phyloP scores from a whole-genome alignment of 768 basidiomycete species.

The Suillus placidus region DNA sequence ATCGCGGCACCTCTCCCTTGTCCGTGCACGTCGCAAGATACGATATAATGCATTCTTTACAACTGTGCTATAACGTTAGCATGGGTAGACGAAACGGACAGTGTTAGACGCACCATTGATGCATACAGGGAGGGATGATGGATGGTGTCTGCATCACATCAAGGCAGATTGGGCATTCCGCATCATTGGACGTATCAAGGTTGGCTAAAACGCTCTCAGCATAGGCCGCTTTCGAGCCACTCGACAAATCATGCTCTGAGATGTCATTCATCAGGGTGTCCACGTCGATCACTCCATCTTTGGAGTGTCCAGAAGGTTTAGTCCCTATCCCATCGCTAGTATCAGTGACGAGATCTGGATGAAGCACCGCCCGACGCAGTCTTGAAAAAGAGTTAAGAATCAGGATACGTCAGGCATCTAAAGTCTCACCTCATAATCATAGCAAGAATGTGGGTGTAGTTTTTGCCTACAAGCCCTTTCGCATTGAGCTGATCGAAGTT shows the following conservation, averaged over 20 bases:
- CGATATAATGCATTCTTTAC: constrained; percentile 87
- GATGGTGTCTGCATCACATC: constrained; percentile 74
- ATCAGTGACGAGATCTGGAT: constrained; percentile 80
- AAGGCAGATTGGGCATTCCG: constrained; percentile 83
- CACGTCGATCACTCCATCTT: constrained; percentile 52
- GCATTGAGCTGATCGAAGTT: constrained; percentile 80
- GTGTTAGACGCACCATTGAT: constrained; percentile 59
- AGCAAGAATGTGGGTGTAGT: constrained; percentile 87
- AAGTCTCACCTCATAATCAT: constrained; percentile 86
- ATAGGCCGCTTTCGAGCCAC: constrained; percentile 44
- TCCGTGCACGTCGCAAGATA: constrained; percentile 72
- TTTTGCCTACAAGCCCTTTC: constrained; percentile 76
- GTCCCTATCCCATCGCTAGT: constrained; percentile 44
- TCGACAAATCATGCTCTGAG: constrained; percentile 37
- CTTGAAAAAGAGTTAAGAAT: constrained; percentile 39
- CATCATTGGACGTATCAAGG: constrained; percentile 48
- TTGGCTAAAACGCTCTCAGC: constrained; percentile 68
- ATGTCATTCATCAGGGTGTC: constrained; percentile 62
- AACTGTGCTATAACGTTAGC: constrained; percentile 46
- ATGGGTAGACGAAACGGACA: not conserved
- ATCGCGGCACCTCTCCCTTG: constrained; percentile 68
- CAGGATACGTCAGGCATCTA: not conserved
- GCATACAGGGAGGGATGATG: constrained; percentile 75
- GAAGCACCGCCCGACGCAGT: constrained; percentile 88
- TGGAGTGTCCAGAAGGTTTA: constrained; percentile 33